phyloP scores from a whole-genome alignment of 2,329 filamentous ascomycete genomes.

The Chlorencoelia australis region DNA sequence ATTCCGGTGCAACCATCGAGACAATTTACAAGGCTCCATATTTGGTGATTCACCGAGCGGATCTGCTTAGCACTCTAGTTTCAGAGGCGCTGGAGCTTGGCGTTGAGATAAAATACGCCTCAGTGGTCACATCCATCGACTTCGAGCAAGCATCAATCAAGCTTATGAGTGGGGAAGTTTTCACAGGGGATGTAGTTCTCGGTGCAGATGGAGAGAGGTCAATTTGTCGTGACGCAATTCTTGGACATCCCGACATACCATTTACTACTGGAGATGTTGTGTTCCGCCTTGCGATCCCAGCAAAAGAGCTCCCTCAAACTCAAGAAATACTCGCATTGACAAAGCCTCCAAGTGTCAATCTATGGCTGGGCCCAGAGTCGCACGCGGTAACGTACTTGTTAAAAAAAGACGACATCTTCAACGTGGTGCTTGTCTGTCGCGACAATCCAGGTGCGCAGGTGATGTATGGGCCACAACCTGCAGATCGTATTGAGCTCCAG shows the following conservation, averaged over 20 bases:
- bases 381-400: neutral
- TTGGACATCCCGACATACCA: neutral
- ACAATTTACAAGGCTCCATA: neutral
- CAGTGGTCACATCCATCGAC: neutral
- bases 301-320: neutral
- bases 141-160: neutral
- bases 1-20: neutral
- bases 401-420: neutral
- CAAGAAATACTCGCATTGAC: neutral
- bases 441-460: neutral
- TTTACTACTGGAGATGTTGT: neutral
- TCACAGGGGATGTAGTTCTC: neutral
- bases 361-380: neutral
- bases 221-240: constrained; percentile 1
- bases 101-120: neutral
- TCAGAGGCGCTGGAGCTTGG: neutral
- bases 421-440: neutral
- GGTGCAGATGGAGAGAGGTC: constrained; percentile 2
- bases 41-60: neutral
- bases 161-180: neutral
- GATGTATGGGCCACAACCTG: neutral
- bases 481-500: too few species aligned
- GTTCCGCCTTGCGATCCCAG: neutral
- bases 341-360: neutral
- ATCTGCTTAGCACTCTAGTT: neutral